Conservation (phyloP, 2,329 filamentous ascomycete species). For the Fusarium neocosmosporiellum region DNA sequence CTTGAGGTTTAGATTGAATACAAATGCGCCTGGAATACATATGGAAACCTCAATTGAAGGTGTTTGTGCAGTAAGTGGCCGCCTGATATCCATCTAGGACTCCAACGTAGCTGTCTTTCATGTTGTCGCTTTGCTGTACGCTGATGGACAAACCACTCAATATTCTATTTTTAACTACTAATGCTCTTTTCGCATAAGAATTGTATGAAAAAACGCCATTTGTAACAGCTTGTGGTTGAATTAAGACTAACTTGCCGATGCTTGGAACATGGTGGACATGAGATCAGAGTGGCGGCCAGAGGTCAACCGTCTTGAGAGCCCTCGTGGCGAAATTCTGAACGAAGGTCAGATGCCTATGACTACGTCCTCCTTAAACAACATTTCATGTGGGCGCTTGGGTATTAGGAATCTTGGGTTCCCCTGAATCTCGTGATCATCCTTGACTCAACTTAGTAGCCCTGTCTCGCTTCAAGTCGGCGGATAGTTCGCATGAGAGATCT, state of each 20-base stretch:
- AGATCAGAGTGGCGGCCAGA: background rate
- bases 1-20: background rate
- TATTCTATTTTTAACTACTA: background rate
- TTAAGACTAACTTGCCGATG: background rate
- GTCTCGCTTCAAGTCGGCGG: background rate
- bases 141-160: background rate
- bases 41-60: background rate
- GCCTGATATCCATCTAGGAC: background rate
- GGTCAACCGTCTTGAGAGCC: background rate
- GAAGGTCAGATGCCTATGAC: background rate
- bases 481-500: background rate
- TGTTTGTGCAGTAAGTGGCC: background rate
- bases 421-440: background rate
- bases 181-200: background rate
- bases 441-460: background rate
- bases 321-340: background rate
- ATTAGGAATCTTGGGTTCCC: background rate
- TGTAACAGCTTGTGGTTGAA: background rate
- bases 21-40: background rate
- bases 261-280: background rate
- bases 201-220: background rate
- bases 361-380: background rate
- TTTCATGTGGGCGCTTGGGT: background rate
- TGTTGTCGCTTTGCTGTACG: background rate
- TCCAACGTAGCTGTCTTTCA: background rate